Conservation (phyloP, 371 early-diverging fungal species). For the Lichtheimia ornata region DNA sequence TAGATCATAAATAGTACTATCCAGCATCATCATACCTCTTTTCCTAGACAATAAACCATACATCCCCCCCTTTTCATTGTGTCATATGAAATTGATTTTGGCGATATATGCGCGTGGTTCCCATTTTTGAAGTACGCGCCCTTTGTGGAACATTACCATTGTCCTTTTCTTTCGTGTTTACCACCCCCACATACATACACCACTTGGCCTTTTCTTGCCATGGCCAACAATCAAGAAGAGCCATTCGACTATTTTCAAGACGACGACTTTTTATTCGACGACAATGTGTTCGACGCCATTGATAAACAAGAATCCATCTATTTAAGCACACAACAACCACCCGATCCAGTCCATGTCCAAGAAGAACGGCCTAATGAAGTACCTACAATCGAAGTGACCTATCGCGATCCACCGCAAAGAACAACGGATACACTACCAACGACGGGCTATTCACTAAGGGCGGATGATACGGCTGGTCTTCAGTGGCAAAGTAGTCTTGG, state of each 20-base stretch:
- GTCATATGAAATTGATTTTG: neutral
- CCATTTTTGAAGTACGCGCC: too few relatives aligned
- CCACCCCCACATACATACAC: neutral
- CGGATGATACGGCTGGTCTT: neutral
- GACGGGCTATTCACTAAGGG: neutral
- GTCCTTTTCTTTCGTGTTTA: neutral
- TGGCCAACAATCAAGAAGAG: slow-evolving; percentile 9
- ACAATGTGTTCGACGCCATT: slow-evolving; percentile 8
- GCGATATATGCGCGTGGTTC: too few relatives aligned
- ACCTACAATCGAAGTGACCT: neutral
- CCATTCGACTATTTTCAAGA: neutral
- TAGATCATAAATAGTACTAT: neutral
- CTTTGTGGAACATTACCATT: neutral
- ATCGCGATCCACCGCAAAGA: neutral
- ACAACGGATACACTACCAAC: neutral
- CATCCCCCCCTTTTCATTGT: neutral
- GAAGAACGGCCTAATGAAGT: neutral
- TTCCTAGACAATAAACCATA: too few relatives aligned
- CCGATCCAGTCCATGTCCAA: neutral
- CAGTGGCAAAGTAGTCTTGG: neutral
- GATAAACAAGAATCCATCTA: slow-evolving; percentile 11
- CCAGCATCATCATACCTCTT: neutral
- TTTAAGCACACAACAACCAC: slow-evolving; percentile 11
- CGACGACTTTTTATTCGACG: slow-evolving; percentile 9
- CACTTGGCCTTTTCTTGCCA: neutral